phyloP scores from a whole-genome alignment of 108 stramenopile species.

The Conticribra guillardii region DNA sequence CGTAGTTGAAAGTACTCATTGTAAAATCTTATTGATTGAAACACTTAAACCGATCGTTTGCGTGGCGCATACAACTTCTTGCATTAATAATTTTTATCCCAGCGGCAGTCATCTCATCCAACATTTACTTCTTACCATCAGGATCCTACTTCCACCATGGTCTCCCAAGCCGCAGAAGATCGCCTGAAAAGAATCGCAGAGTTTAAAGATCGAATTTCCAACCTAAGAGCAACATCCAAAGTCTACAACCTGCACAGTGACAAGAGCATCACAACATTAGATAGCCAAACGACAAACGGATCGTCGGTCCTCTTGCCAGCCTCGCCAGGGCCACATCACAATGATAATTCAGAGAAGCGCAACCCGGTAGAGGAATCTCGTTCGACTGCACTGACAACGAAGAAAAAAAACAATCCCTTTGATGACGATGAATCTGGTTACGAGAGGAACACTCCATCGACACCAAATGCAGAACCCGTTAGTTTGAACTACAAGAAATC shows the following conservation, averaged over 20 bases:
- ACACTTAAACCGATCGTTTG: no score
- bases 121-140: no score
- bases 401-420: conserved; percentile 15
- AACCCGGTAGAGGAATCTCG: no score
- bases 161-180: conserved; percentile 12
- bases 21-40: no score
- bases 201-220: conserved; percentile 27
- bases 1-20: no score
- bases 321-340: no score
- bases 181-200: conserved; percentile 24
- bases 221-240: conserved; percentile 34
- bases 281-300: conserved; percentile 11
- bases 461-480: no score
- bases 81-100: no score
- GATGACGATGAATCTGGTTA: conserved; percentile 8
- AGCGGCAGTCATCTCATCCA: no score
- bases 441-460: background rate
- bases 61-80: no score
- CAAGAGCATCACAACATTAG: conserved; percentile 25
- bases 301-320: background rate
- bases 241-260: conserved; percentile 17
- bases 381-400: background rate
- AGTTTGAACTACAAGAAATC: background rate
- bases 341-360: no score
- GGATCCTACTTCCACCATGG: no score